Evolutionary conservation across 768 basidiomycete species (phyloP).

Genomic region (Hydnomerulius pinastri): DNA sequence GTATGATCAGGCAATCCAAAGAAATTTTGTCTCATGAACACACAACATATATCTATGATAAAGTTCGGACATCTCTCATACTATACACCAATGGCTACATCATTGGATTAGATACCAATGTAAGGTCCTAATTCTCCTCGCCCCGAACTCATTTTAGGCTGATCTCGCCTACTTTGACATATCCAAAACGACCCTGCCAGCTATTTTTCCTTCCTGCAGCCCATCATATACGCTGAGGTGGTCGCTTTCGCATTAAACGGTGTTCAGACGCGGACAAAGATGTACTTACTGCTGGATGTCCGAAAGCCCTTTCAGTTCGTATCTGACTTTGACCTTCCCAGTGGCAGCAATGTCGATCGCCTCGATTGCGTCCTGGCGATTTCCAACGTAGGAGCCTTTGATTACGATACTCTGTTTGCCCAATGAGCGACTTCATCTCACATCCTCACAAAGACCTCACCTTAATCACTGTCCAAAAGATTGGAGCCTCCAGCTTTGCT

Average conservation of each 20-base stretch:
- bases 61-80: too few species aligned
- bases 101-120: neutral
- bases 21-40: neutral
- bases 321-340: conserved; percentile 69
- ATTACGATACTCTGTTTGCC: conserved; percentile 24
- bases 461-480: conserved; percentile 75
- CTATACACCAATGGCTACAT: neutral
- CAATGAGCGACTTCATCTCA: conserved; percentile 4
- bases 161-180: conserved; percentile 23
- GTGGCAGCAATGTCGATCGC: conserved; percentile 73
- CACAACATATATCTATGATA: neutral
- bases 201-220: conserved; percentile 41
- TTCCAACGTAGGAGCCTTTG: conserved; percentile 53
- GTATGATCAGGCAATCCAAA: neutral
- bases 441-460: conserved; percentile 35
- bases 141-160: neutral
- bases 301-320: conserved; percentile 44
- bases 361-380: conserved; percentile 83
- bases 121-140: neutral
- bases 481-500: conserved; percentile 57
- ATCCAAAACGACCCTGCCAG: conserved; percentile 44
- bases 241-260: neutral
- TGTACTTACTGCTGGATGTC: conserved; percentile 54
- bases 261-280: neutral
- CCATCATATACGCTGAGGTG: conserved; percentile 38